These are phyloP conservation scores for Exophiala calicioides DNA, from an alignment of 2,329 filamentous ascomycete species.

Conservation along the genomic window DNA sequence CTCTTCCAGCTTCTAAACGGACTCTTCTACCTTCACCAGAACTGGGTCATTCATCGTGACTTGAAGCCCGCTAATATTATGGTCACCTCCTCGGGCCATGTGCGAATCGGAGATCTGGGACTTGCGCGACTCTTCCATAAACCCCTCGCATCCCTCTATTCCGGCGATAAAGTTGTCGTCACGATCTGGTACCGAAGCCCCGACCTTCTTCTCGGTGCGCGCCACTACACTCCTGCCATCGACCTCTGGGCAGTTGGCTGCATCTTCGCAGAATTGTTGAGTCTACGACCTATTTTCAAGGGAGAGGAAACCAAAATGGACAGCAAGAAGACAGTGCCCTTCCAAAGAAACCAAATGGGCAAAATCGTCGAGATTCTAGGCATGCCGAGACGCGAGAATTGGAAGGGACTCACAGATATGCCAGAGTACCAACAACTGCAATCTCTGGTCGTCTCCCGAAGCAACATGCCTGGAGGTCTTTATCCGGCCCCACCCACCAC, in stretches of 20 bases:
- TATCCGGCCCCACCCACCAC: conserved; percentile 39
- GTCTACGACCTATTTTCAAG: conserved; percentile 92
- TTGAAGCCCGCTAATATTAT: conserved; percentile 98
- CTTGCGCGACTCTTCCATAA: conserved; percentile 92
- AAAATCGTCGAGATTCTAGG: conserved; percentile 98
- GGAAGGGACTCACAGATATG: conserved; percentile 82
- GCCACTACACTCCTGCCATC: conserved; percentile 96
- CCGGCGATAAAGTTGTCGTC: conserved; percentile 95
- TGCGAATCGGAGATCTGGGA: conserved; percentile 93
- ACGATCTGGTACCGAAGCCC: conserved; percentile 99
- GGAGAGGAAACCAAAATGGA: conserved; percentile 99
- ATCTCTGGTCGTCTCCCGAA: conserved; percentile 47
- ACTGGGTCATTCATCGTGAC: conserved; percentile 96
- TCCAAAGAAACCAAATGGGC: conserved; percentile 98
- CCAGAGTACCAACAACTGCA: conserved; percentile 78
- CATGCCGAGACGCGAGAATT: conserved; percentile 81
- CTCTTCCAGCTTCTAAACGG: conserved; percentile 95
- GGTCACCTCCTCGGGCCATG: conserved; percentile 85
- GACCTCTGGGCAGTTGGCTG: conserved; percentile 98
- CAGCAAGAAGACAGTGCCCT: conserved; percentile 93
- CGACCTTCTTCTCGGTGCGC: conserved; percentile 83
- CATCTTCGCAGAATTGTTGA: conserved; percentile 93
- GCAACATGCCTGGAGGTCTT: conserved; percentile 36
- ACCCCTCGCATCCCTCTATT: conserved; percentile 85
- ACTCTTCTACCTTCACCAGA: conserved; percentile 88